These are phyloP conservation scores for Chernovozyma aurita DNA, from an alignment of 1,139 yeast genomes.

Conservation along the genomic window DNA sequence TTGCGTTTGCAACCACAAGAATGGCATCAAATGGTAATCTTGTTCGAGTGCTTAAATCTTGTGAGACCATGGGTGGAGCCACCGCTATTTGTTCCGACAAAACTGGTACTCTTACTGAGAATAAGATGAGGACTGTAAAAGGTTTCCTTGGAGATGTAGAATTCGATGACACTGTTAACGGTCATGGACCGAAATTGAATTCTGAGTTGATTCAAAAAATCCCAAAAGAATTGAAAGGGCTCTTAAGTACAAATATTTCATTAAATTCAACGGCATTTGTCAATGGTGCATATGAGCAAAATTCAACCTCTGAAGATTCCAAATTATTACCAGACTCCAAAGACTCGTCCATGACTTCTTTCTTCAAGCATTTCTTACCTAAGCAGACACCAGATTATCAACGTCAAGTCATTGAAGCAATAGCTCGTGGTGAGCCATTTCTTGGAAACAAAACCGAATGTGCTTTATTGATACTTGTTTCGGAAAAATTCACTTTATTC, in stretches of 20 bases:
- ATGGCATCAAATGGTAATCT: slow-evolving; percentile 96
- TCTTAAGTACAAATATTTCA: slow-evolving; percentile 58
- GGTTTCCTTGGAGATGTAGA: slow-evolving; percentile 52
- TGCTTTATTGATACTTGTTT: slow-evolving; percentile 72
- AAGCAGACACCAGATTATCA: slow-evolving; percentile 2
- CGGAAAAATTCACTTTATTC: slow-evolving; percentile 47
- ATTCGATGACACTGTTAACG: slow-evolving; percentile 41
- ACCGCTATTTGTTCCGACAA: slow-evolving; percentile 96
- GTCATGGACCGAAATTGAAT: slow-evolving; percentile 24
- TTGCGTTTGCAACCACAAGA: slow-evolving; percentile 96
- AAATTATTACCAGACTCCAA: too few species aligned
- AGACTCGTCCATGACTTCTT: slow-evolving; percentile 10
- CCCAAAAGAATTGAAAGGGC: slow-evolving; percentile 26
- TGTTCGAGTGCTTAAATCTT: slow-evolving; percentile 88
- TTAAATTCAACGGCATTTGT: slow-evolving; percentile 91
- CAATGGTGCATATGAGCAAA: slow-evolving; percentile 36
- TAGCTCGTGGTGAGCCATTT: slow-evolving; percentile 45
- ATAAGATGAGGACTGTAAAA: slow-evolving; percentile 82
- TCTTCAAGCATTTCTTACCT: slow-evolving; percentile 16
- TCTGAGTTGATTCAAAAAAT: slow-evolving; percentile 26
- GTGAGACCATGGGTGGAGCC: slow-evolving; percentile 99
- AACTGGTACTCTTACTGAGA: slow-evolving; percentile 94
- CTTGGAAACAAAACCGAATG: slow-evolving; percentile 94
- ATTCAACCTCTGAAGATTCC: not conserved
- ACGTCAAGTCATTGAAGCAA: slow-evolving; percentile 1